Evolutionary conservation across 208 protist species (phyloP).

Genomic region (Trypanosoma cruzi): DNA sequence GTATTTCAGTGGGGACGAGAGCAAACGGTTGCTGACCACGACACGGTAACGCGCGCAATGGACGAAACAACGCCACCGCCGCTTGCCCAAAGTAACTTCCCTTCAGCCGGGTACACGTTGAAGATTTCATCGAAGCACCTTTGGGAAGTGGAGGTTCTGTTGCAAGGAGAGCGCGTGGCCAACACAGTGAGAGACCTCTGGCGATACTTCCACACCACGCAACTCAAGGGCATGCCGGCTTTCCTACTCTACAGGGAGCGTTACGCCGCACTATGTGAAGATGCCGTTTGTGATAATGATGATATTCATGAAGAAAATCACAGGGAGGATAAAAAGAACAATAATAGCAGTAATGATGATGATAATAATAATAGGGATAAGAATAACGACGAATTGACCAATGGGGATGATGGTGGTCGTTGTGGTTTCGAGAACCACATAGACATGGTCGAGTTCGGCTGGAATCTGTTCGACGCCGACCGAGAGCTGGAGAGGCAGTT

Average conservation of each 20-base stretch:
- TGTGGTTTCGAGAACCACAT: background rate
- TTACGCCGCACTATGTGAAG: constrained; percentile 9
- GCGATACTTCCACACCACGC: constrained; percentile 1
- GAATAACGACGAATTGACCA: background rate
- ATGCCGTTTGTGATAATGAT: background rate
- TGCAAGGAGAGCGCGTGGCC: constrained; percentile 25
- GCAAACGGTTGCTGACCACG: background rate
- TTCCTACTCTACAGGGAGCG: constrained; percentile 33
- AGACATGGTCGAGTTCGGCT: constrained; percentile 68
- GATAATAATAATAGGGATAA: constrained; percentile 1
- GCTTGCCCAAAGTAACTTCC: background rate
- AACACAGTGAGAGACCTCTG: constrained; percentile 4
- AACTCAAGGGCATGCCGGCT: constrained; percentile 50
- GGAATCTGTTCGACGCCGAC: constrained; percentile 65
- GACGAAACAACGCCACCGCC: background rate
- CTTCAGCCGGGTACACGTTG: constrained; percentile 8
- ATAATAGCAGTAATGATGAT: background rate
- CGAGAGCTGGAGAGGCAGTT: constrained; percentile 62
- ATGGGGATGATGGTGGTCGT: constrained; percentile 1
- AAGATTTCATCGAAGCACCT: constrained; percentile 32
- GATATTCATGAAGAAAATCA: background rate
- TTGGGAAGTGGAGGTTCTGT: constrained; percentile 29
- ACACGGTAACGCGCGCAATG: constrained; percentile 1
- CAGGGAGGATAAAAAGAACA: no score
- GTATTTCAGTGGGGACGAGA: constrained; percentile 21